phyloP scores from a whole-genome alignment of 2,329 filamentous ascomycete species.

The Neodidymelliopsis sp. region DNA sequence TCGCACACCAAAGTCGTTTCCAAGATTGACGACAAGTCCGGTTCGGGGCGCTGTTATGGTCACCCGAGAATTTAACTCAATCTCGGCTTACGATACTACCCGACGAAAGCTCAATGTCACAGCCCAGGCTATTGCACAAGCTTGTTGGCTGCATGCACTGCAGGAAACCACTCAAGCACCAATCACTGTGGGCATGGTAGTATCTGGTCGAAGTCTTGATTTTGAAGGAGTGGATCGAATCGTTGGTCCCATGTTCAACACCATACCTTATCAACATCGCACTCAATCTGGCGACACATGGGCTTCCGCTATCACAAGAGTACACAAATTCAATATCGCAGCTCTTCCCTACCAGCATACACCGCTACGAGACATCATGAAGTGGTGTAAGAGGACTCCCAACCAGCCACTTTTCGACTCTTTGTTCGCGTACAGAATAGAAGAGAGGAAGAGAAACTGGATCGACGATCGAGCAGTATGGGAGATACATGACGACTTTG shows the following conservation, averaged over 20 bases:
- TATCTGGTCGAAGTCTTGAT: conserved; percentile 79
- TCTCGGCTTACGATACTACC: conserved; percentile 58
- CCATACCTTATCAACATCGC: conserved; percentile 72
- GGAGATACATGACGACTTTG: conserved; percentile 55
- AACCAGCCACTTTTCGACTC: conserved; percentile 71
- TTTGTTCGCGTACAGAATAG: conserved; percentile 80
- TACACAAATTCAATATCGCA: conserved; percentile 74
- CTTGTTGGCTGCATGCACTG: conserved; percentile 73
- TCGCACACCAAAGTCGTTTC: conserved; percentile 43
- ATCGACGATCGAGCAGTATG: conserved; percentile 58
- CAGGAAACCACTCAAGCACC: conserved; percentile 57
- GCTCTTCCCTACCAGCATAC: conserved; percentile 79
- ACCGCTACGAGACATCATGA: conserved; percentile 78
- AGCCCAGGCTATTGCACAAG: conserved; percentile 79
- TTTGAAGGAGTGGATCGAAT: conserved; percentile 70
- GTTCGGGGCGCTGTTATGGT: conserved; percentile 30
- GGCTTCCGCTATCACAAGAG: conserved; percentile 65
- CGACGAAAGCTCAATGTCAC: conserved; percentile 73
- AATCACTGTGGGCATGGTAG: conserved; percentile 73
- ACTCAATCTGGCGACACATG: conserved; percentile 60
- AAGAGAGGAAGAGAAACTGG: conserved; percentile 29
- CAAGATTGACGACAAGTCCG: conserved; percentile 28
- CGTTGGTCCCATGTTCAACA: conserved; percentile 90
- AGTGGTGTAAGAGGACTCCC: conserved; percentile 70
- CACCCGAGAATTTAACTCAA: conserved; percentile 45